Percentiles rank a stretch among this genome's conserved stretches.
phyloP scores from a whole-genome alignment of 2,329 filamentous ascomycete species.

The Westerdykella ornata region DNA sequence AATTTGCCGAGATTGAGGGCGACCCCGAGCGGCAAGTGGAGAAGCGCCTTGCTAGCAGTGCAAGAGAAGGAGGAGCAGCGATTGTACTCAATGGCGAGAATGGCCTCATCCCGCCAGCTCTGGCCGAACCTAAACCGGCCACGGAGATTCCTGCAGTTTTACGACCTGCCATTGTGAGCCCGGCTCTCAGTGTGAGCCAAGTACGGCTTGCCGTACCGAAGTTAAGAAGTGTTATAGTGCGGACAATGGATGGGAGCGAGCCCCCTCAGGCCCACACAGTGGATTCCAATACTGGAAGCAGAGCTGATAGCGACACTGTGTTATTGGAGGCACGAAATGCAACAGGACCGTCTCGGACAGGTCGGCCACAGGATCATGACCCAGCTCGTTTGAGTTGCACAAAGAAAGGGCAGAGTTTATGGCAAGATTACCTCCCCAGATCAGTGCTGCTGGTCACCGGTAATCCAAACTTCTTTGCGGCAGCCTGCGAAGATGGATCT shows the following conservation, averaged over 20 bases:
- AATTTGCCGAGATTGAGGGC: constrained; percentile 63
- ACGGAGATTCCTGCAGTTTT: constrained; percentile 66
- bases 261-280: constrained; percentile 42
- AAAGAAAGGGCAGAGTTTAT: constrained; percentile 72
- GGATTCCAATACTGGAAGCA: constrained; percentile 39
- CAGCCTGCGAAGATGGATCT: constrained; percentile 85
- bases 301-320: constrained; percentile 52
- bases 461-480: constrained; percentile 85
- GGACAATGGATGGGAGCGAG: constrained; percentile 65
- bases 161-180: constrained; percentile 78
- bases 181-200: constrained; percentile 73
- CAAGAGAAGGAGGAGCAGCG: constrained; percentile 61
- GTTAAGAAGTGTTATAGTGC: constrained; percentile 72
- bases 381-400: constrained; percentile 77
- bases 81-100: constrained; percentile 71
- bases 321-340: constrained; percentile 89
- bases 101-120: constrained; percentile 68
- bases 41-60: constrained; percentile 54
- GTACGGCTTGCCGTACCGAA: constrained; percentile 82
- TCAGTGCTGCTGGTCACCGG: constrained; percentile 86
- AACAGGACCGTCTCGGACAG: constrained; percentile 52
- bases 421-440: constrained; percentile 89
- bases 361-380: constrained; percentile 61
- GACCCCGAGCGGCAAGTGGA: constrained; percentile 63
- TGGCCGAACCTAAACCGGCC: constrained; percentile 39